Evolutionary conservation across 805 yeast species (phyloP).

Genomic region (Wickerhamiella lipophila): DNA sequence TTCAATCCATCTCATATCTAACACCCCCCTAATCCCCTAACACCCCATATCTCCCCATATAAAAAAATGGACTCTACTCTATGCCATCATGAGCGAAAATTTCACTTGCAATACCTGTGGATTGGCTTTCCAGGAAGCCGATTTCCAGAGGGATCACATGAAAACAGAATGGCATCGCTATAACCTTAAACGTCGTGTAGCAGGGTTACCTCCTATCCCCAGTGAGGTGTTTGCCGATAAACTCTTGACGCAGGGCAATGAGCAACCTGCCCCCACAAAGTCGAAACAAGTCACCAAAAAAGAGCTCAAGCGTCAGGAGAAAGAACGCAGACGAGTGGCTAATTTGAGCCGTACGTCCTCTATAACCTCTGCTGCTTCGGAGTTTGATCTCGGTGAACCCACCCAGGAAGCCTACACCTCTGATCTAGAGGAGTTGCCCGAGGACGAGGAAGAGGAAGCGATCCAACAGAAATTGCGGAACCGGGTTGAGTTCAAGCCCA

Average conservation of each 20-base stretch:
- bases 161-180: constrained; percentile 97
- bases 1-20: neutral
- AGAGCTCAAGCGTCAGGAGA: constrained; percentile 27
- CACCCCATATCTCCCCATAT: too few species aligned
- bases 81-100: constrained; percentile 13
- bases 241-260: constrained; percentile 32
- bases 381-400: constrained; percentile 15
- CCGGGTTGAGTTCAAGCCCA: constrained; percentile 26
- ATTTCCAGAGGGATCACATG: constrained; percentile 84
- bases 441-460: constrained; percentile 18
- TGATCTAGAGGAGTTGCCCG: constrained; percentile 4
- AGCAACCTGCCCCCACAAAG: constrained; percentile 13
- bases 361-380: constrained; percentile 11
- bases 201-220: constrained; percentile 60
- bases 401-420: constrained; percentile 14
- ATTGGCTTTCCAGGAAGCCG: constrained; percentile 68
- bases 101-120: constrained; percentile 86
- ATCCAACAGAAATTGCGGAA: constrained; percentile 21
- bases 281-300: constrained; percentile 29
- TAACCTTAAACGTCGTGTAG: constrained; percentile 86
- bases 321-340: constrained; percentile 15
- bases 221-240: constrained; percentile 61
- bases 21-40: neutral
- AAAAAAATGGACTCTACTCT: neutral
- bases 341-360: constrained; percentile 5